Conservation (phyloP, 306 rosid genomes). For the Quercus parvula region DNA sequence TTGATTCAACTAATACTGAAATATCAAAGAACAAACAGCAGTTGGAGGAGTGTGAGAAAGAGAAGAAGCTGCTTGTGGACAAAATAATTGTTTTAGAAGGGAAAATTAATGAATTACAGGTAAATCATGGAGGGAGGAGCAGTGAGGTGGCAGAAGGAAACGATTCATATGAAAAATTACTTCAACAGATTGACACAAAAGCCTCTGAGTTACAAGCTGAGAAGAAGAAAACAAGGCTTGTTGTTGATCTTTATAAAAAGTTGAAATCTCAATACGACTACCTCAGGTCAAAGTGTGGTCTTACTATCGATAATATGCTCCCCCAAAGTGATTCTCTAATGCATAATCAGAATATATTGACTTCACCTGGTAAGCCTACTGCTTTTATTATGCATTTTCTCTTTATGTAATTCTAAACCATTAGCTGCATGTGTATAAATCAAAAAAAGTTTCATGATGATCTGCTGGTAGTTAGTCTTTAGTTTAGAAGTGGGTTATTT, state of each 20-base stretch:
- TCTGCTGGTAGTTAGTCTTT: not conserved
- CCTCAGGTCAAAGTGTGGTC: conserved; percentile 58
- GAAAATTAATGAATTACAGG: conserved; percentile 34
- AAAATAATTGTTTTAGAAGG: conserved; percentile 36
- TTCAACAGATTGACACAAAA: conserved; percentile 34
- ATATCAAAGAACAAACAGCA: conserved; percentile 21
- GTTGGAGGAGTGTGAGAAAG: conserved; percentile 35
- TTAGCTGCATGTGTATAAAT: not conserved
- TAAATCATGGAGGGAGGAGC: conserved; percentile 21
- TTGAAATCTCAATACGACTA: conserved; percentile 68
- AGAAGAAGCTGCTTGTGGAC: conserved; percentile 36
- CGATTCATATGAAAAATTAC: conserved; percentile 24
- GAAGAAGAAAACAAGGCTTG: conserved; percentile 36
- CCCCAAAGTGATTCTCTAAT: conserved; percentile 24
- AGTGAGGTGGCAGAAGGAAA: conserved; percentile 12
- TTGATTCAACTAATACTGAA: conserved; percentile 23
- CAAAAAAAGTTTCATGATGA: not conserved
- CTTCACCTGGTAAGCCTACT: conserved; percentile 49
- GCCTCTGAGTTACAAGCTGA: conserved; percentile 43
- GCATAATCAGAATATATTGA: conserved; percentile 32
- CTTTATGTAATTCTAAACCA: not conserved
- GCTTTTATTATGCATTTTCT: not conserved
- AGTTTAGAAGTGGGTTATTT: not conserved
- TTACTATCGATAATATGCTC: conserved; percentile 48
- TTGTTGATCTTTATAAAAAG: conserved; percentile 49